Conservation (phyloP, 2,329 filamentous ascomycete species). For the Dactylellina haptotyla region DNA sequence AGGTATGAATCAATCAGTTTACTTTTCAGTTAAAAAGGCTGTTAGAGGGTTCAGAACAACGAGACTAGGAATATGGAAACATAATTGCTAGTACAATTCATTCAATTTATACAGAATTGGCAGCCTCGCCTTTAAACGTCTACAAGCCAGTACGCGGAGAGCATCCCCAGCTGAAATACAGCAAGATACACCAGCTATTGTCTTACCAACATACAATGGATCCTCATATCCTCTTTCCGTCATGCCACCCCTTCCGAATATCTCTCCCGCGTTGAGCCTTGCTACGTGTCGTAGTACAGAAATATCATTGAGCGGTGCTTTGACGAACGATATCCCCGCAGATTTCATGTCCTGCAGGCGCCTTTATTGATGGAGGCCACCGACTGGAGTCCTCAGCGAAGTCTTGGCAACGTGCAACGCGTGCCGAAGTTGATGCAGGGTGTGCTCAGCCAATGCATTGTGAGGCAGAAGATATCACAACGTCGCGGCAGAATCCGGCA, state of each 20-base stretch:
- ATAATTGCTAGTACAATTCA: too few species aligned
- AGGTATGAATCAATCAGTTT: too few species aligned
- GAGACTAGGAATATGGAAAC: too few species aligned
- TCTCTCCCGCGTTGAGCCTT: neutral
- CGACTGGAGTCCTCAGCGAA: conserved; percentile 23
- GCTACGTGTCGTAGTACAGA: conserved; percentile 28
- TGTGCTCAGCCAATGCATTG: conserved; percentile 16
- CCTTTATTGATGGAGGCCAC: conserved; percentile 23
- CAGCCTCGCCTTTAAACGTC: too few species aligned
- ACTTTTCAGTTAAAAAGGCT: too few species aligned
- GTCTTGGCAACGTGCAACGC: conserved; percentile 36
- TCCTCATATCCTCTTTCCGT: neutral
- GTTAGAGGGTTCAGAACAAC: too few species aligned
- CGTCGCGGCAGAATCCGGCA: conserved; percentile 17
- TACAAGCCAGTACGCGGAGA: too few species aligned
- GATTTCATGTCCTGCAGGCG: conserved; percentile 19
- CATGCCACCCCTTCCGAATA: neutral
- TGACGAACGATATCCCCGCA: conserved; percentile 22
- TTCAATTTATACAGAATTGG: too few species aligned
- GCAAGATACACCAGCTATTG: neutral
- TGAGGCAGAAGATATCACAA: conserved; percentile 25
- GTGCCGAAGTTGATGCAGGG: conserved; percentile 28
- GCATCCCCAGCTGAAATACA: too few species aligned
- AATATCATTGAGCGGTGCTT: neutral
- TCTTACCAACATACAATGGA: neutral